Evolutionary conservation across 2,329 filamentous ascomycete genomes (phyloP).

Genomic region (Macrophomina pseudophaseolina): DNA sequence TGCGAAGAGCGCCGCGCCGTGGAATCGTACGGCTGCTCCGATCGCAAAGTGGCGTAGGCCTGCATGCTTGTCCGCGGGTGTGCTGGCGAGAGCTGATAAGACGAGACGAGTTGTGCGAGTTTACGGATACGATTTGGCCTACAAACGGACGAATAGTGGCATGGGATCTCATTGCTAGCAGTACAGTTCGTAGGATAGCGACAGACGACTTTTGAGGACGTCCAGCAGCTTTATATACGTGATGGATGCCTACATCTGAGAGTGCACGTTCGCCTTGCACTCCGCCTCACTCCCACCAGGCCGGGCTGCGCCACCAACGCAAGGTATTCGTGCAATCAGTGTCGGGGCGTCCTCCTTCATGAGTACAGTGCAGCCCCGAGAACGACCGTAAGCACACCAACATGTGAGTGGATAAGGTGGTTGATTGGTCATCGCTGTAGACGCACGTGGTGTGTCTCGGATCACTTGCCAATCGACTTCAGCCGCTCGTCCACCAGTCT

Average conservation of each 20-base stretch:
- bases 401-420: neutral
- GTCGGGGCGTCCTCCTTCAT: slow-evolving; percentile 13
- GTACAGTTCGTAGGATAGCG: slow-evolving; percentile 1
- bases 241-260: slow-evolving; percentile 12
- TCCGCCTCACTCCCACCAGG: slow-evolving; percentile 26
- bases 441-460: slow-evolving; percentile 20
- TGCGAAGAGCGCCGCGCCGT: slow-evolving; percentile 5
- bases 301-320: slow-evolving; percentile 22
- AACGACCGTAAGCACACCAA: slow-evolving; percentile 14
- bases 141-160: slow-evolving; percentile 2
- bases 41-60: slow-evolving; percentile 9
- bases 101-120: slow-evolving; percentile 14
- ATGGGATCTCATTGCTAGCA: neutral
- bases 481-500: slow-evolving; percentile 75
- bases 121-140: neutral
- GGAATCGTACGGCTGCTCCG: neutral
- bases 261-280: slow-evolving; percentile 18
- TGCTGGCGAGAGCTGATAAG: slow-evolving; percentile 23
- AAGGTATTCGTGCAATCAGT: slow-evolving; percentile 18
- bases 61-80: slow-evolving; percentile 6
- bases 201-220: slow-evolving; percentile 13
- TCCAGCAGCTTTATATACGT: slow-evolving; percentile 24
- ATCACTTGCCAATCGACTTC: slow-evolving; percentile 45
- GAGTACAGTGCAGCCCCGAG: slow-evolving; percentile 11
- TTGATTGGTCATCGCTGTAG: neutral